phyloP scores from a whole-genome alignment of 2,329 filamentous ascomycete species.

The Lizonia empirigonia region DNA sequence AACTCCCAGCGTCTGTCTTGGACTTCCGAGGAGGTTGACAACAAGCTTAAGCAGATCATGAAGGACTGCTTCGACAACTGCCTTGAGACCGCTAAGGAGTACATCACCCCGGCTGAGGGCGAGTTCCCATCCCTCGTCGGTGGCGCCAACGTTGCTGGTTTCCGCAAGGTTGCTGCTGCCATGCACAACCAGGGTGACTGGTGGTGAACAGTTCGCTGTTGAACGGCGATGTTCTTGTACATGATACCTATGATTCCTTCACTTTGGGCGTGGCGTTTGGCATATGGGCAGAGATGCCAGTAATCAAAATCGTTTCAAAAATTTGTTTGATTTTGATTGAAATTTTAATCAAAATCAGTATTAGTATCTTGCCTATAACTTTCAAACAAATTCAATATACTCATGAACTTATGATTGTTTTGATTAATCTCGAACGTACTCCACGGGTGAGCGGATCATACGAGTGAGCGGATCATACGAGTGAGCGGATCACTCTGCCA shows the following conservation, averaged over 20 bases:
- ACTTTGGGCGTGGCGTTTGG: constrained; percentile 28
- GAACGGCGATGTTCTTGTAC: constrained; percentile 21
- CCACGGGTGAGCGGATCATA: no score
- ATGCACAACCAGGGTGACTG: constrained; percentile 98
- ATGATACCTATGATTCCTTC: constrained; percentile 36
- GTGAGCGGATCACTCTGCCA: no score
- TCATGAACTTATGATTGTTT: no score
- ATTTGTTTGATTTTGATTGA: no score
- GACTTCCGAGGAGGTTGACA: constrained; percentile 88
- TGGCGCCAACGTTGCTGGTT: constrained; percentile 96
- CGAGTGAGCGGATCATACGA: no score
- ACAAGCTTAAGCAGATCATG: constrained; percentile 93
- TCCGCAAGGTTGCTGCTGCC: constrained; percentile 91
- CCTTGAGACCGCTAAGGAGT: constrained; percentile 86
- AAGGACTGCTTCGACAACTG: constrained; percentile 90
- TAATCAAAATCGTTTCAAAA: no score
- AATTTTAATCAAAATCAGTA: no score
- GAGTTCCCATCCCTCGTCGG: constrained; percentile 89
- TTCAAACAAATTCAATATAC: no score
- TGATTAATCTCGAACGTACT: no score
- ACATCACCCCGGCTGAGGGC: constrained; percentile 76
- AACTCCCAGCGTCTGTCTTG: constrained; percentile 87
- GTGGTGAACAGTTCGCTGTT: constrained; percentile 57
- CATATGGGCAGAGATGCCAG: no score
- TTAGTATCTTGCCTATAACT: no score